Base-by-base conservation (phyloP, 2,329 filamentous ascomycete genomes). In the Colletotrichum echinochloae region DNA sequence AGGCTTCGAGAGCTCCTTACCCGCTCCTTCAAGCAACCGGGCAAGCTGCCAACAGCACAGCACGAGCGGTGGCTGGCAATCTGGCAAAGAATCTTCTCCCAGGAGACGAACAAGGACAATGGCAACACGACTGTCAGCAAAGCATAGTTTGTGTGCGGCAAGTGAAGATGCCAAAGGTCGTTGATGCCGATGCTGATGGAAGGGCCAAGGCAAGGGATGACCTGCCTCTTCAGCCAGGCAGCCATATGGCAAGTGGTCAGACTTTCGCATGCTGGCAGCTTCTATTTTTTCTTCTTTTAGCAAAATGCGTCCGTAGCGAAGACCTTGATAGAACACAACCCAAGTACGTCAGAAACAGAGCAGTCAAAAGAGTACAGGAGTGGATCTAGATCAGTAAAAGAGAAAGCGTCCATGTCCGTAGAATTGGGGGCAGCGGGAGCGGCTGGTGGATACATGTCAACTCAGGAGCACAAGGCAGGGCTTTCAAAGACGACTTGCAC, bases 1-100 rank as follows among this genome's bases (percentile, higher is more conserved):
- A 88, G 92, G 33, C 84, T 97, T 23, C 90, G 91, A 73, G 94
- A 97, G 74, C 88, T 97, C 49, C 84, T 97, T 56, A 89, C 89
- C 0, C 86, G 88, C 37, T 87, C 89, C 28, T 94, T 97, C 83
- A 92, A 89, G 80, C 87, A 84, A 73, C 90, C 90, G 0, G 89
- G 89, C 14, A 90, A 88, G 74, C 77, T 89, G 35, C 86, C 86
- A 9, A 90, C 91, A 0, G 83, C 87, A 30, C 90, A 92, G 76
- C 91, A 94, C 75, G 88, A 90, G 79, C 89, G 89, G 75, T 94
- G 92, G 92, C 82, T 94, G 60, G 90, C 92, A 63, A 84, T 92
- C 33, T 94, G 91, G 91, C 90, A 93, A 80, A 85, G 85, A 64
- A 86, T 94, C 6, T 94, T 93, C 75, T 83, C 85, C 20, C 85